Evolutionary conservation across 805 yeast genomes (phyloP).

Genomic region (Jamesozyma piceae): DNA sequence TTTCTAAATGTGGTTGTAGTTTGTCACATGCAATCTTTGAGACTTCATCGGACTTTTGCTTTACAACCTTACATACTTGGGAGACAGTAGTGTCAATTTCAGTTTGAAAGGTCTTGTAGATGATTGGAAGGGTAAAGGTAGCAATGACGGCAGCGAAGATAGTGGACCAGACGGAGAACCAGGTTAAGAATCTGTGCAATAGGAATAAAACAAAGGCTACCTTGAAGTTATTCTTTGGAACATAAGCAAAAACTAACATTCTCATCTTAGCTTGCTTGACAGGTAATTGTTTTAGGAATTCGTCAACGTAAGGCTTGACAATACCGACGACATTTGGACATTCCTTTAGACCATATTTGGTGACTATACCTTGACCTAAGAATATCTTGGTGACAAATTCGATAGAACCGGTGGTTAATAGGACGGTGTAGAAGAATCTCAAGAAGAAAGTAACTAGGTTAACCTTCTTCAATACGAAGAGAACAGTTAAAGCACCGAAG

Average conservation of each 20-base stretch:
- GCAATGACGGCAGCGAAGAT: constrained; percentile 46
- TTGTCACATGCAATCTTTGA: constrained; percentile 44
- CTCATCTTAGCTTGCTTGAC: constrained; percentile 45
- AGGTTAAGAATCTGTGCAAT: constrained; percentile 61
- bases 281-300: constrained; percentile 33
- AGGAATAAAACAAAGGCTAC: constrained; percentile 60
- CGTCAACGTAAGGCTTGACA: constrained; percentile 27
- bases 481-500: constrained; percentile 47
- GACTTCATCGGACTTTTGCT: constrained; percentile 40
- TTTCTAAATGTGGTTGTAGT: constrained; percentile 49
- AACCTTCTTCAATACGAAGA: constrained; percentile 52
- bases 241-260: constrained; percentile 54
- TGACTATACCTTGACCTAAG: constrained; percentile 71
- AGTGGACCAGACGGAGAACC: constrained; percentile 65
- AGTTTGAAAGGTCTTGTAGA: constrained; percentile 64
- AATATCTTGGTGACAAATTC: constrained; percentile 68
- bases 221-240: constrained; percentile 63
- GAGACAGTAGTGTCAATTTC: constrained; percentile 63
- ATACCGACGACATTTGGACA: constrained; percentile 29
- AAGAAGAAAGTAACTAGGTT: constrained; percentile 54
- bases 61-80: constrained; percentile 37
- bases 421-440: constrained; percentile 49
- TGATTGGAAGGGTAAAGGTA: constrained; percentile 66
- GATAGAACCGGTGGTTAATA: constrained; percentile 57
- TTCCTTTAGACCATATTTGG: constrained; percentile 54